These are phyloP conservation scores for Cladophialophora bantiana DNA, from an alignment of 2,329 filamentous ascomycete species.

Conservation along the genomic window DNA sequence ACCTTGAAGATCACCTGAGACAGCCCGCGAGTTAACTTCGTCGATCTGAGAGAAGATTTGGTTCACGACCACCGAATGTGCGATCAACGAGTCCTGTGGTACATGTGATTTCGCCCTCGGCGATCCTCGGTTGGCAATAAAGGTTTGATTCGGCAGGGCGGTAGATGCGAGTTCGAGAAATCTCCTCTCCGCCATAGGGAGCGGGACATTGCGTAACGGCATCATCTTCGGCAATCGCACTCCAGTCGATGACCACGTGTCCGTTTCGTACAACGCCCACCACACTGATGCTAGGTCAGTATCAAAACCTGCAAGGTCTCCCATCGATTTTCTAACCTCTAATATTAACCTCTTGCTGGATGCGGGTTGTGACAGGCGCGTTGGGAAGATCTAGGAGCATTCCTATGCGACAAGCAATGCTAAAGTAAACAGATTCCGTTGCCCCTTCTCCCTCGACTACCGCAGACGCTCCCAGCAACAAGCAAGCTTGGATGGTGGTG, in stretches of 20 bases:
- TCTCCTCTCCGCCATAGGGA: slow-evolving; percentile 3
- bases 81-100: slow-evolving; percentile 2
- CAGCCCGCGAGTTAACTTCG: slow-evolving; percentile 48
- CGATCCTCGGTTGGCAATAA: not conserved
- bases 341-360: slow-evolving; percentile 48
- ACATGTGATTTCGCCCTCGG: not conserved
- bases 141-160: not conserved
- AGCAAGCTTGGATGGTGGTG: slow-evolving; percentile 50
- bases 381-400: slow-evolving; percentile 49
- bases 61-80: not conserved
- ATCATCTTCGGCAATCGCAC: slow-evolving; percentile 2
- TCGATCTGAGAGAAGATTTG: slow-evolving; percentile 51
- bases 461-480: slow-evolving; percentile 49
- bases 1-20: slow-evolving; percentile 32
- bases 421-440: slow-evolving; percentile 51
- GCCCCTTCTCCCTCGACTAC: slow-evolving; percentile 44
- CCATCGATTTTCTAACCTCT: slow-evolving; percentile 51
- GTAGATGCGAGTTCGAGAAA: not conserved
- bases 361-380: slow-evolving; percentile 38
- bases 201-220: slow-evolving; percentile 3
- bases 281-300: slow-evolving; percentile 47
- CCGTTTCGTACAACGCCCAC: slow-evolving; percentile 41
- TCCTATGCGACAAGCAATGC: slow-evolving; percentile 48
- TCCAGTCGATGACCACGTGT: slow-evolving; percentile 17
- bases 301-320: slow-evolving; percentile 52